Conservation (phyloP, 2,329 filamentous ascomycete species). For the Penicillium capsulatum region DNA sequence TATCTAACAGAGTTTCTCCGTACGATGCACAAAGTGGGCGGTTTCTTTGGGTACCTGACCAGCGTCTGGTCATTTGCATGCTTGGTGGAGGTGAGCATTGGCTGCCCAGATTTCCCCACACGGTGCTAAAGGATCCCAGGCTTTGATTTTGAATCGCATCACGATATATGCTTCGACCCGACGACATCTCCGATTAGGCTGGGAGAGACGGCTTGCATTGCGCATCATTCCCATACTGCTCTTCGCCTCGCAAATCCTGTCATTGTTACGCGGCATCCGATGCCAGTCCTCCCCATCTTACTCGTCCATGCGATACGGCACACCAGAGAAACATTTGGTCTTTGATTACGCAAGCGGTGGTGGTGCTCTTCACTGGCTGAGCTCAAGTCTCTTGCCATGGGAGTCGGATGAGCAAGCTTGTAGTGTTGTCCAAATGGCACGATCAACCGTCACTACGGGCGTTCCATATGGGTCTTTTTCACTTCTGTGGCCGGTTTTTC, state of each 20-base stretch:
- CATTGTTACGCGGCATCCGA: conserved; percentile 76
- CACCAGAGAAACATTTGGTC: conserved; percentile 59
- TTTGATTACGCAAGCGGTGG: conserved; percentile 68
- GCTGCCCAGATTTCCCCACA: background rate
- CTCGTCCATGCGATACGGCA: conserved; percentile 64
- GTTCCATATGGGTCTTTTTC: conserved; percentile 73
- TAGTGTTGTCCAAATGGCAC: conserved; percentile 67
- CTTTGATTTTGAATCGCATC: conserved; percentile 82
- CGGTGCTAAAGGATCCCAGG: conserved; percentile 44
- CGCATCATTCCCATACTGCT: conserved; percentile 68
- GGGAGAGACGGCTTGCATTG: conserved; percentile 65
- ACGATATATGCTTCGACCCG: conserved; percentile 90
- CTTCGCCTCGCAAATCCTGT: conserved; percentile 63
- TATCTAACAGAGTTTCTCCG: conserved; percentile 46
- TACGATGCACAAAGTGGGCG: conserved; percentile 66
- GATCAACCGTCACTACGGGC: conserved; percentile 48
- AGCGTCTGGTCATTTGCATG: conserved; percentile 90
- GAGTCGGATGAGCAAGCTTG: conserved; percentile 73
- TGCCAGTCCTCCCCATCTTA: conserved; percentile 83
- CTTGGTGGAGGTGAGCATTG: conserved; percentile 62
- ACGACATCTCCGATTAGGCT: conserved; percentile 69
- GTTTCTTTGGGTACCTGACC: conserved; percentile 83
- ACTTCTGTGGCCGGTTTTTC: conserved; percentile 52
- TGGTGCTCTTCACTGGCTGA: conserved; percentile 66
- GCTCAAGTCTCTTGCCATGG: conserved; percentile 67